Conservation (phyloP, 345 rosid species). For the Lumnitzera racemosa region DNA sequence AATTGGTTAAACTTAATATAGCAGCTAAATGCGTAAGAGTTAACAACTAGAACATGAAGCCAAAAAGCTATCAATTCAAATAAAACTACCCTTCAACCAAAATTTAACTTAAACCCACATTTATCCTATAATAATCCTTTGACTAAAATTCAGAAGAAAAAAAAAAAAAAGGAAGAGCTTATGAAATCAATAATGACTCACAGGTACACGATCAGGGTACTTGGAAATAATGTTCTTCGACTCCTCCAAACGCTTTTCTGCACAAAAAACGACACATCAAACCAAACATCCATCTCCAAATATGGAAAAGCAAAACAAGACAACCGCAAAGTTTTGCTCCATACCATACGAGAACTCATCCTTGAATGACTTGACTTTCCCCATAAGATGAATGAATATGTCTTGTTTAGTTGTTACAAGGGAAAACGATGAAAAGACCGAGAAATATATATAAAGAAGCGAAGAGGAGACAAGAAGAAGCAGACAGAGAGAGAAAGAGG, state of each 20-base stretch:
- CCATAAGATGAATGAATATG: constrained; percentile 13
- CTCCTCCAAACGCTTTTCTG: constrained; percentile 56
- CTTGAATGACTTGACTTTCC: constrained; percentile 31
- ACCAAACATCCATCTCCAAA: background rate
- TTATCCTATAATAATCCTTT: background rate
- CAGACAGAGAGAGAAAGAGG: no score
- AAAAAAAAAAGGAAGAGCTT: background rate
- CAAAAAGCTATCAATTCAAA: no score
- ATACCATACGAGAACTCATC: constrained; percentile 24
- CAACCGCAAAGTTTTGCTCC: background rate
- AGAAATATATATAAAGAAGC: no score
- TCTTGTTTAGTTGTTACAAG: no score
- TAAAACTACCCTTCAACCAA: no score
- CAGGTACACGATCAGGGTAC: constrained; percentile 69
- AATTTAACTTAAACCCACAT: no score
- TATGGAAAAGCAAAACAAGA: background rate
- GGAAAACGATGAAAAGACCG: no score
- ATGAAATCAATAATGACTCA: constrained; percentile 14
- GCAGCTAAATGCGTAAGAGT: no score
- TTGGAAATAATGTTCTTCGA: constrained; percentile 42
- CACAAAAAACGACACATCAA: background rate
- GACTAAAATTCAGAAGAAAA: background rate
- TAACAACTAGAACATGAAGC: no score
- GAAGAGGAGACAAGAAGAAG: no score
- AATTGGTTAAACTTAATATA: no score